These are phyloP conservation scores for Cutaneotrichosporon dermatis DNA, from an alignment of 1,284 basidiomycete species.

Conservation along the genomic window DNA sequence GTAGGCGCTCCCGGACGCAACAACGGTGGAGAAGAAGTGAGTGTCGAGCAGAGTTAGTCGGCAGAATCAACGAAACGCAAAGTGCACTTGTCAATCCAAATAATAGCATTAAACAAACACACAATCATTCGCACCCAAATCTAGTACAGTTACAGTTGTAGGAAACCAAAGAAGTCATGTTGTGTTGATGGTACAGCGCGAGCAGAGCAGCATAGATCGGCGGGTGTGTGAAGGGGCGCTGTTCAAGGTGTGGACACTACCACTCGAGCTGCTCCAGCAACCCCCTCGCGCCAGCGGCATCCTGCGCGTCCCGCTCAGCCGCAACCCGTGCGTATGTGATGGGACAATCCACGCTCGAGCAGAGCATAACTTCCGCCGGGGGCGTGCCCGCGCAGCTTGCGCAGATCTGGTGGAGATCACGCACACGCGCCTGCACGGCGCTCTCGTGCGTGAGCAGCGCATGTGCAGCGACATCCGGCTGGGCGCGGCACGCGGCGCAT, in stretches of 20 bases:
- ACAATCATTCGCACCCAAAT: neutral
- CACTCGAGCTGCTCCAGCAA: constrained; percentile 25
- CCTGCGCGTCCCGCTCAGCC: constrained; percentile 57
- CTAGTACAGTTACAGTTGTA: neutral
- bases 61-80: too few species aligned
- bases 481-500: constrained; percentile 60
- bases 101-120: neutral
- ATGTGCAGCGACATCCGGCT: constrained; percentile 59
- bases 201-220: too few species aligned
- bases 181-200: neutral
- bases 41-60: too few species aligned
- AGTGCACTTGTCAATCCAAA: neutral
- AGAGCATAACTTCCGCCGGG: constrained; percentile 60
- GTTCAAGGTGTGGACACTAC: neutral
- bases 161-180: neutral
- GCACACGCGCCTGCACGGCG: constrained; percentile 58
- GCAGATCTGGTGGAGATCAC: constrained; percentile 65
- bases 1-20: constrained; percentile 5
- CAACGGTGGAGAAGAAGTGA: too few species aligned
- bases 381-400: constrained; percentile 61
- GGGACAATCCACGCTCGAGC: constrained; percentile 78
- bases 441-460: constrained; percentile 59
- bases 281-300: constrained; percentile 29
- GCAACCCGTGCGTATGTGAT: constrained; percentile 71
- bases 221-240: too few species aligned